Evolutionary conservation across 1,284 basidiomycete genomes (phyloP).

Genomic region (Rhodotorula sp.): DNA sequence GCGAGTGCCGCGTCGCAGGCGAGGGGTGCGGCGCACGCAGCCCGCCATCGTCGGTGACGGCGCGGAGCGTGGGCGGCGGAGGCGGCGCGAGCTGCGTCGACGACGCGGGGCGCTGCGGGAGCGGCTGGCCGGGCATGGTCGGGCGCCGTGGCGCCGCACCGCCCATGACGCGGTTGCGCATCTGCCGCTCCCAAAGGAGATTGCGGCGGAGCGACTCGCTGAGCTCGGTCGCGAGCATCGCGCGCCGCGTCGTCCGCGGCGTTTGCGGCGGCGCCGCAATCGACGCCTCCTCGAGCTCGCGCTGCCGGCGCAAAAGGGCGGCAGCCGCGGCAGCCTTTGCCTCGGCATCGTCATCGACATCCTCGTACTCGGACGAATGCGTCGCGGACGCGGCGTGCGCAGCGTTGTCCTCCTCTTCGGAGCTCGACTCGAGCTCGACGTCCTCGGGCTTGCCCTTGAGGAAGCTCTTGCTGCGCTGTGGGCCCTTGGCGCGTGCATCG

Average conservation of each 20-base stretch:
- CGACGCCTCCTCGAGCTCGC: constrained; percentile 23
- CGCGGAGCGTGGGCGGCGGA: neutral
- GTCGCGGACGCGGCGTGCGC: neutral
- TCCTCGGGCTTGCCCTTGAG: constrained; percentile 62
- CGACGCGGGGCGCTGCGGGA: constrained; percentile 18
- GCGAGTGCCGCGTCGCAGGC: constrained; percentile 9
- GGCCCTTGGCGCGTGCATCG: constrained; percentile 35
- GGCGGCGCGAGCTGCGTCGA: constrained; percentile 14
- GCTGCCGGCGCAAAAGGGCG: constrained; percentile 23
- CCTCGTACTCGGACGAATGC: constrained; percentile 26
- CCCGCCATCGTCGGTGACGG: constrained; percentile 2
- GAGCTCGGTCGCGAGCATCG: constrained; percentile 81
- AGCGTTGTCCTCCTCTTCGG: constrained; percentile 56
- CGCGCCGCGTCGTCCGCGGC: constrained; percentile 76
- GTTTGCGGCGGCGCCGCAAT: constrained; percentile 72
- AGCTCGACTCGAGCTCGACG: constrained; percentile 68
- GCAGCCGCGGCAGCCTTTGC: constrained; percentile 19
- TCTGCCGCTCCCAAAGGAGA: constrained; percentile 74
- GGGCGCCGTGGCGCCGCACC: constrained; percentile 20
- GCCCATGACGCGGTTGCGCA: constrained; percentile 36
- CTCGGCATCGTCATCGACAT: constrained; percentile 13
- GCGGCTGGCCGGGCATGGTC: constrained; percentile 15
- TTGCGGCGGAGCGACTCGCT: constrained; percentile 80
- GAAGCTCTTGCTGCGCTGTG: constrained; percentile 37
- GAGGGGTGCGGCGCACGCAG: constrained; percentile 27